Evolutionary conservation across 305 asterid species (phyloP).

Genomic region (Ilex paraguariensis): DNA sequence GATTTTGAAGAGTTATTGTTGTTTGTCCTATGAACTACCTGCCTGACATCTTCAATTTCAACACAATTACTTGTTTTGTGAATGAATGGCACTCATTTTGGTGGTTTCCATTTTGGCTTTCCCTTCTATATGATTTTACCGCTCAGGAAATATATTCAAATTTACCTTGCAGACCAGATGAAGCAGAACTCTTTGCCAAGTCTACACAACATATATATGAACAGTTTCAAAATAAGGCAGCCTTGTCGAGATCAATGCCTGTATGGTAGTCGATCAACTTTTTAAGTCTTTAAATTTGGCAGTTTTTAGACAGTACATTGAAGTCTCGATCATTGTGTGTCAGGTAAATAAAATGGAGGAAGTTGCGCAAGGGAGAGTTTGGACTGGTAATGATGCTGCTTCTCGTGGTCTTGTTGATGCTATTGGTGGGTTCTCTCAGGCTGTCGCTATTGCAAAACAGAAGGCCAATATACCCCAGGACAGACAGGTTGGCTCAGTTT

Average conservation of each 20-base stretch:
- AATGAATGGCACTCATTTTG: no score
- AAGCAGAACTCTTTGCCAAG: slow-evolving; percentile 82
- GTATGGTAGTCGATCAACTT: slow-evolving; percentile 35
- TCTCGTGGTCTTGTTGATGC: slow-evolving; percentile 83
- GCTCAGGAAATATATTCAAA: no score
- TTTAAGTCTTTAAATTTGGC: not conserved
- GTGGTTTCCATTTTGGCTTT: no score
- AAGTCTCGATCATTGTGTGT: slow-evolving; percentile 16
- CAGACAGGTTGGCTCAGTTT: slow-evolving; percentile 36
- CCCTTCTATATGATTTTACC: no score
- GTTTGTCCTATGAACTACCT: no score
- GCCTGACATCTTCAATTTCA: no score
- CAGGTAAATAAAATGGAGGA: slow-evolving; percentile 89
- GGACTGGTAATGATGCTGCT: slow-evolving; percentile 88
- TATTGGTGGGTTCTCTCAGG: slow-evolving; percentile 78
- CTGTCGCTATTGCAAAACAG: slow-evolving; percentile 86
- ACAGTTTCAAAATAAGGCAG: slow-evolving; percentile 86
- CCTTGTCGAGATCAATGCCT: slow-evolving; percentile 85
- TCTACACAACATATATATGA: slow-evolving; percentile 72
- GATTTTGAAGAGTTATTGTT: no score
- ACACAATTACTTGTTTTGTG: no score
- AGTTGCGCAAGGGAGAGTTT: slow-evolving; percentile 94
- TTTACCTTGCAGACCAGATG: slow-evolving; percentile 56
- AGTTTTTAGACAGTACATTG: not conserved
- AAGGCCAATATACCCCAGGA: slow-evolving; percentile 82